Percentiles rank a stretch among this genome's conserved stretches.
Evolutionary conservation across 257 asterid species (phyloP).

Genomic region (Osmanthus fragrans): DNA sequence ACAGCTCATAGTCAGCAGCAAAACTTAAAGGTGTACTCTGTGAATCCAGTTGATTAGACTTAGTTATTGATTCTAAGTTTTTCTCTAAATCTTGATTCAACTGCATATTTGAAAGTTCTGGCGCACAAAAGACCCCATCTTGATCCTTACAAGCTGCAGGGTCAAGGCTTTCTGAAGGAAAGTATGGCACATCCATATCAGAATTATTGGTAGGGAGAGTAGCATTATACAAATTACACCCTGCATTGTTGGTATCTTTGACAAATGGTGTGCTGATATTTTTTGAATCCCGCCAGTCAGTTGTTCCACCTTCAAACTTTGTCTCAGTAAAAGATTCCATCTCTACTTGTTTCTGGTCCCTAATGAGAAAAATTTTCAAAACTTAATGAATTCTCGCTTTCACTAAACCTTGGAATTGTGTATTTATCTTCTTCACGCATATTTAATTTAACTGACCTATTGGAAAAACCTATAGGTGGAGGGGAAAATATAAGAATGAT

Average conservation of each 20-base stretch:
- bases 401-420: constrained; percentile 29
- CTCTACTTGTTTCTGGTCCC: constrained; percentile 43
- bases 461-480: constrained; percentile 37
- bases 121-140: constrained; percentile 22
- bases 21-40: constrained; percentile 52
- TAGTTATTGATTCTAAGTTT: constrained; percentile 29
- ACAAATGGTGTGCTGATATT: constrained; percentile 18
- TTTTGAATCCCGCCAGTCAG: constrained; percentile 31
- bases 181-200: constrained; percentile 27
- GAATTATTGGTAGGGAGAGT: constrained; percentile 32
- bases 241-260: constrained; percentile 33
- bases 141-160: constrained; percentile 34
- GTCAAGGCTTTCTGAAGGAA: constrained; percentile 36
- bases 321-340: constrained; percentile 27
- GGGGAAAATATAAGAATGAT: constrained; percentile 26
- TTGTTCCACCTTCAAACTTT: constrained; percentile 38
- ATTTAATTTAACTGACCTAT: constrained; percentile 41
- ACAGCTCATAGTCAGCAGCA: constrained; percentile 77
- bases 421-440: constrained; percentile 43
- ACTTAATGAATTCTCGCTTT: constrained; percentile 39
- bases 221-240: constrained; percentile 29
- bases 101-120: constrained; percentile 32
- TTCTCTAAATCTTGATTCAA: constrained; percentile 36
- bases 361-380: constrained; percentile 35
- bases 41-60: constrained; percentile 26